phyloP scores from a whole-genome alignment of 192 early-diverging fungal species.

The Umbelopsis sp. region DNA sequence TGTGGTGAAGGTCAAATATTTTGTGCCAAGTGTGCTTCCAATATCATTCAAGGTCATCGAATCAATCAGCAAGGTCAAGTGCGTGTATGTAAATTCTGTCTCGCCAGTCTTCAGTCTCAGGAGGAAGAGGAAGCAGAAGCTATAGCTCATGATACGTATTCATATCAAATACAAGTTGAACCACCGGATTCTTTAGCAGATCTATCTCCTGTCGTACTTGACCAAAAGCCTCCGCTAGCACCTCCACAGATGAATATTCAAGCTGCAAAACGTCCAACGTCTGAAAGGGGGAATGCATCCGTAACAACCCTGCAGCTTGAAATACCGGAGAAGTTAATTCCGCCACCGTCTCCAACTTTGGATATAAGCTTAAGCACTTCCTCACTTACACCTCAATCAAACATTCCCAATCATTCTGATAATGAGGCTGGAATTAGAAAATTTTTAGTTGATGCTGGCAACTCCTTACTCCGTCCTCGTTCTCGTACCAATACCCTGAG shows the following conservation, averaged over 20 bases:
- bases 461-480: constrained; percentile 31
- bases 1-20: constrained; percentile 64
- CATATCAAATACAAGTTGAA: constrained; percentile 17
- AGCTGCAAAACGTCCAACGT: constrained; percentile 23
- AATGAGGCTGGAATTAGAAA: constrained; percentile 34
- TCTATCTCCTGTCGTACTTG: constrained; percentile 27
- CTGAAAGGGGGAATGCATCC: constrained; percentile 9
- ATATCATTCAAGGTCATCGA: constrained; percentile 63
- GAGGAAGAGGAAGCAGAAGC: constrained; percentile 41
- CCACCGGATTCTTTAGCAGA: neutral
- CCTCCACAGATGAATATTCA: constrained; percentile 40
- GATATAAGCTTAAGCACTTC: neutral
- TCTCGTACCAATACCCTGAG: constrained; percentile 31
- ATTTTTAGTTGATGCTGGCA: constrained; percentile 32
- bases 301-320: constrained; percentile 19
- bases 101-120: constrained; percentile 41
- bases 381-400: neutral
- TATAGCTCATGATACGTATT: constrained; percentile 30
- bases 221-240: constrained; percentile 30
- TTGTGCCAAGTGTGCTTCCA: constrained; percentile 73
- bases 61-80: constrained; percentile 72
- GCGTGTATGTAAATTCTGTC: constrained; percentile 69
- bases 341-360: neutral
- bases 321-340: neutral
- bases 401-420: constrained; percentile 22